These are phyloP conservation scores for Lactifluus echinatus DNA, from an alignment of 768 basidiomycete genomes.

Conservation along the genomic window DNA sequence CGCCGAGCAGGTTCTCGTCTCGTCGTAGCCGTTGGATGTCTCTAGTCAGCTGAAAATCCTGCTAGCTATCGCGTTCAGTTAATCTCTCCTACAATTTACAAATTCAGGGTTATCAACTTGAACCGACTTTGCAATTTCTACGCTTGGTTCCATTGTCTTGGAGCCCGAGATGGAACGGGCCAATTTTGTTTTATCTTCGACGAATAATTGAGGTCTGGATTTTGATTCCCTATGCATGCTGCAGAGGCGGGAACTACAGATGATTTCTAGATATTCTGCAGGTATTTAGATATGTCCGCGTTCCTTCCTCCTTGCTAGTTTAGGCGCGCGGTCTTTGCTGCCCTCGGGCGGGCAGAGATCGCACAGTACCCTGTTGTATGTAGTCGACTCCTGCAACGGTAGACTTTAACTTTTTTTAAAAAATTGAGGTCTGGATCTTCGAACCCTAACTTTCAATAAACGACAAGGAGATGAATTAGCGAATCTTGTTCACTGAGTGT, in stretches of 20 bases:
- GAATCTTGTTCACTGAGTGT: neutral
- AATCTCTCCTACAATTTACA: neutral
- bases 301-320: too few relatives aligned
- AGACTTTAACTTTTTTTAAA: too few relatives aligned
- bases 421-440: slow-evolving; percentile 1
- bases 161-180: neutral
- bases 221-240: too few relatives aligned
- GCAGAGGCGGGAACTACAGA: too few relatives aligned
- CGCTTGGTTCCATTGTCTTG: neutral
- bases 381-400: too few relatives aligned
- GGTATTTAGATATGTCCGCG: too few relatives aligned
- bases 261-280: too few relatives aligned
- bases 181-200: slow-evolving; percentile 1
- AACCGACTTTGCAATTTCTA: neutral
- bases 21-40: neutral
- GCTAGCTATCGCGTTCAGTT: too few relatives aligned
- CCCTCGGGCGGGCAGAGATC: too few relatives aligned
- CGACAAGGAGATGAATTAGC: neutral
- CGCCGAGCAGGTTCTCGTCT: neutral
- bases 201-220: neutral
- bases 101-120: neutral
- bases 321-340: too few relatives aligned
- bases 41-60: neutral
- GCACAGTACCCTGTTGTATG: too few relatives aligned
- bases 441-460: slow-evolving; percentile 13